These are phyloP conservation scores for Monosporascus sp. DNA, from an alignment of 2,329 filamentous ascomycete species.

Conservation along the genomic window DNA sequence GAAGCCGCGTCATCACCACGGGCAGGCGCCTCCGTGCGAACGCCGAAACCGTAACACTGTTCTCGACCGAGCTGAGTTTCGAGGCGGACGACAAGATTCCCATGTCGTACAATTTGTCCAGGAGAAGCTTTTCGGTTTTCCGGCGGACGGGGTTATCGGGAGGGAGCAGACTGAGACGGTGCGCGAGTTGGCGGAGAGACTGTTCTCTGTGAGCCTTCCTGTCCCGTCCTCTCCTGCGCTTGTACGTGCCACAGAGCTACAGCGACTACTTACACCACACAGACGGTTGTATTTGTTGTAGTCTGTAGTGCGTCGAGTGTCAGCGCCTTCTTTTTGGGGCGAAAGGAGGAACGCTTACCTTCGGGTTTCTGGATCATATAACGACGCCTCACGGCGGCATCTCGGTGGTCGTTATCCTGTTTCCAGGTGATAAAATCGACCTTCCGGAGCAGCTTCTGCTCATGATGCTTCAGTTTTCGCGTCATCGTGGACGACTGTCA, in stretches of 20 bases:
- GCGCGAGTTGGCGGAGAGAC: constrained; percentile 85
- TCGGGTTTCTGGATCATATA: constrained; percentile 89
- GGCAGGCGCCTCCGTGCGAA: constrained; percentile 80
- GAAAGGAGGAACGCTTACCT: constrained; percentile 56
- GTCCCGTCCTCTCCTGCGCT: background rate
- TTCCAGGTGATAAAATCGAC: constrained; percentile 96
- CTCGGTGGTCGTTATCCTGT: constrained; percentile 79
- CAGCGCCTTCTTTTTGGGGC: constrained; percentile 7
- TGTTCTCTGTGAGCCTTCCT: constrained; percentile 24
- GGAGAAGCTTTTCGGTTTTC: constrained; percentile 79
- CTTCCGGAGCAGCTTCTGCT: constrained; percentile 88
- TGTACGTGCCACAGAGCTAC: background rate
- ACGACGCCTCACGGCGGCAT: constrained; percentile 67
- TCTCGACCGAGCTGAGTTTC: constrained; percentile 79
- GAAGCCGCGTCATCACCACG: constrained; percentile 82
- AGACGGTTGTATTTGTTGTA: constrained; percentile 54
- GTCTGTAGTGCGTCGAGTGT: background rate
- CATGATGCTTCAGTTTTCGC: constrained; percentile 92
- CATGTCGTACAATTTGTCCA: constrained; percentile 92
- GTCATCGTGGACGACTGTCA: constrained; percentile 59
- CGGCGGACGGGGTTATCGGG: constrained; percentile 69
- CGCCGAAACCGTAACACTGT: constrained; percentile 80
- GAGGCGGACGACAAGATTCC: constrained; percentile 72
- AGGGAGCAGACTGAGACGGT: constrained; percentile 79
- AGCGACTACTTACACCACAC: constrained; percentile 56